Percentiles rank a stretch among this genome's conserved stretches.
Evolutionary conservation across 129 eudicot genomes (phyloP).

Genomic region (Pseudognaphalium luteoalbum): DNA sequence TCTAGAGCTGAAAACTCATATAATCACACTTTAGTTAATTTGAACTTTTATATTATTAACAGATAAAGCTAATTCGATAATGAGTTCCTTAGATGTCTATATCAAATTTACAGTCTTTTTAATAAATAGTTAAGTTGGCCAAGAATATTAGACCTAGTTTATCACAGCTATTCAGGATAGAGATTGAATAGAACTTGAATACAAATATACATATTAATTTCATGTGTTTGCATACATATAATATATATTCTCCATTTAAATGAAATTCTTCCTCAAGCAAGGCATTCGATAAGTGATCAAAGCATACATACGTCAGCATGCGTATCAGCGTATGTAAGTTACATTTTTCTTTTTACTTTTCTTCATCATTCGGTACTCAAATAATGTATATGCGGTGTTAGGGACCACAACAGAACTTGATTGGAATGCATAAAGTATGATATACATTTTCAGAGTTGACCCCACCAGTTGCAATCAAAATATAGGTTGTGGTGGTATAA

Average conservation of each 20-base stretch:
- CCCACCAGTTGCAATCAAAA: constrained; percentile 22
- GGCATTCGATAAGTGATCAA: constrained; percentile 6
- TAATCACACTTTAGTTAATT: neutral
- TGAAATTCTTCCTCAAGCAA: constrained; percentile 30
- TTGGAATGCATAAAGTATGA: constrained; percentile 18
- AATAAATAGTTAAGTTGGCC: neutral
- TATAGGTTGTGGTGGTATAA: constrained; percentile 4
- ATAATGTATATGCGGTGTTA: neutral
- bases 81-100: neutral
- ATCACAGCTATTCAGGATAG: constrained; percentile 9
- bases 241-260: constrained; percentile 16
- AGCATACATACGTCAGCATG: neutral
- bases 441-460: constrained; percentile 16
- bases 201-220: neutral
- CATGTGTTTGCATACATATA: neutral
- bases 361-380: constrained; percentile 5
- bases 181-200: neutral
- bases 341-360: neutral
- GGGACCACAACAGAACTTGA: constrained; percentile 24
- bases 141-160: constrained; percentile 14
- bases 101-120: constrained; percentile 8
- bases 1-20: neutral
- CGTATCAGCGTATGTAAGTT: neutral
- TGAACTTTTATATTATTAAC: neutral
- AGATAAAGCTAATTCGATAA: neutral